Evolutionary conservation across 2,329 filamentous ascomycete species (phyloP), one percentile per base, ranked within the genome.

Genomic region (Eutypella sp.): DNA sequence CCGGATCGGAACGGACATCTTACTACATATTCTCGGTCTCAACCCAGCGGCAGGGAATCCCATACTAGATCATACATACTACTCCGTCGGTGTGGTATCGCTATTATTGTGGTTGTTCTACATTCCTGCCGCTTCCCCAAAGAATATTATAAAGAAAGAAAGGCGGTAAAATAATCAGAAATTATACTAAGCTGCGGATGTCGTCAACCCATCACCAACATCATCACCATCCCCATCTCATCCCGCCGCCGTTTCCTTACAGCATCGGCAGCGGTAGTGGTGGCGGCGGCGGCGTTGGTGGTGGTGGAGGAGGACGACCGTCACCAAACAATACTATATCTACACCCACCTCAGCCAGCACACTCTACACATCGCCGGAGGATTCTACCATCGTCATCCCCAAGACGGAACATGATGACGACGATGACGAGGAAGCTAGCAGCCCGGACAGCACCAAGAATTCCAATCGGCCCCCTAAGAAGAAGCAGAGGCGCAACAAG

Each of bases 401-500:
- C 48, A 62, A 61, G 51, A 58, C 58, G 39, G 59, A 61, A 47
- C 59, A 57, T 46, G 59, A 58, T 33, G 59, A 61, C 46, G 57
- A 54, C 38, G 54, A 51, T 3, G 57, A 57, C 29, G 58, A 60
- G 45, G 57, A 52, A 40, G 53, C 51, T 41, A 59, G 57, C 46
- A 49, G 49, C 38, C 54, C 51, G 2, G 57, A 57, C 47, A 58
- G 57, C 46, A 52, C 25, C 42, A 50, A 47, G 46, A 52, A 51
- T 42, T 46, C 49, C 27, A 41, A 50, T 34, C 56, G 70, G 37
- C 74, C 71, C n/a, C 61, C 69, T 10, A 76, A 70, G 64, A 87
- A 87, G 71, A 89, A 86, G 68, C 87, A 91, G 69, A 90, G 87
- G 70, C 80, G 87, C 40, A 92, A 92, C 67, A 92, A 92, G 65